Evolutionary conservation across 148 eudicot species (phyloP), one percentile per base, ranked within the genome.

Genomic region (Rhododendron ferrugineum): DNA sequence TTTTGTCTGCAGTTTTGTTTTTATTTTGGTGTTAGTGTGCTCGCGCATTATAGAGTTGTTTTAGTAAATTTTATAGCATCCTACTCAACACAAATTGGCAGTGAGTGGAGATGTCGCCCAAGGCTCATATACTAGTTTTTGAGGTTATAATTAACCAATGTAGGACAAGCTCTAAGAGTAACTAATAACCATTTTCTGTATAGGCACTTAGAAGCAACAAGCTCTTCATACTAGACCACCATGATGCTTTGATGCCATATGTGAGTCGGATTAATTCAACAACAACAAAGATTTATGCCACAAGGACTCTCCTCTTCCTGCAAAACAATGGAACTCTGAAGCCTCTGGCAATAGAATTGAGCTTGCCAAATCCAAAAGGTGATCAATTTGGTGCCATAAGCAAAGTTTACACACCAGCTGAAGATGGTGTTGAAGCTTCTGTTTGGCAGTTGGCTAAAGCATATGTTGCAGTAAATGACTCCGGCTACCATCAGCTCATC

Each of bases 401-500:
- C 79, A 56, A 81, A 81, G 87, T 86, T 22, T 86, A 81, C 87
- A 86, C 87, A 11, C 84, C 87, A 36, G 80, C 87, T 42, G 84
- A 81, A 62, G 26, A 86, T 26, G 88, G 88, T 6, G 68, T 83
- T 79, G 87, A 80, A 74, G 87, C 87, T 46, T 86, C 87, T 15
- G 34, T 90, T 32, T 90, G 90, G 91, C 85, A 85, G 56, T 70
- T 89, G 85, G 91, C 91, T 15, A 89, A 89, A 64, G 88, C 89
- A 11, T 85, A 87, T 87, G 91, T 75, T 26, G 79, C 79, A 23
- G 89, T 83, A 20, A 87, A 87, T 66, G 91, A 89, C 84, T 81
- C 88, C 0, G 91, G 88, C 9, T 68, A 72, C 49, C 89, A 89
- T 76, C 88, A 89, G 75, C 86, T 89, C 50, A 68, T 89, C 34